These are phyloP conservation scores for Didymosphaeria variabile DNA, from an alignment of 2,329 filamentous ascomycete species.

Conservation along the genomic window DNA sequence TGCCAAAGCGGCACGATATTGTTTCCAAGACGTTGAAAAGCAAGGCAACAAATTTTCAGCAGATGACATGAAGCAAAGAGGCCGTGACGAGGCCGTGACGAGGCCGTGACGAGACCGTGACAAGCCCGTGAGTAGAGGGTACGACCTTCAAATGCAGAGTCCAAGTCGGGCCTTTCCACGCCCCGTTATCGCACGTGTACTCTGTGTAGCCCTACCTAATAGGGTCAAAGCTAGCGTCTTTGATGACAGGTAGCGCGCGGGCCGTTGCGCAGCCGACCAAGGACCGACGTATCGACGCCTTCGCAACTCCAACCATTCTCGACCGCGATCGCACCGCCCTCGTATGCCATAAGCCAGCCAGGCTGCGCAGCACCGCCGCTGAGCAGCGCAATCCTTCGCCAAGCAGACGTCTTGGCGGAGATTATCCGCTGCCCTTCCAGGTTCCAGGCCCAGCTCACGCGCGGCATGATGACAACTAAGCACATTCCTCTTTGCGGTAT, in stretches of 20 bases:
- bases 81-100: no score
- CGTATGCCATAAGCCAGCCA: background rate
- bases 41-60: background rate
- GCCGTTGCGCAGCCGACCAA: background rate
- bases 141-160: background rate
- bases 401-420: background rate
- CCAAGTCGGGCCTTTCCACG: background rate
- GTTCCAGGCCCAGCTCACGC: background rate
- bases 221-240: background rate
- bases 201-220: background rate
- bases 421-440: background rate
- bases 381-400: background rate
- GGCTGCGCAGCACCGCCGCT: background rate
- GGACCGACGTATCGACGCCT: background rate
- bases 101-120: no score
- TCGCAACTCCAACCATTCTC: background rate
- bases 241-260: slow-evolving; percentile 2
- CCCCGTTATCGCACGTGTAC: background rate
- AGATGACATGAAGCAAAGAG: background rate
- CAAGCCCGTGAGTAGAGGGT: background rate
- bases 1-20: background rate
- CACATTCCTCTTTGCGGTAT: background rate
- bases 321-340: background rate
- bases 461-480: background rate
- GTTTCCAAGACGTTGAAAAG: background rate